phyloP scores from a whole-genome alignment of 1,284 basidiomycete species.

The Phenoliferia sp. region DNA sequence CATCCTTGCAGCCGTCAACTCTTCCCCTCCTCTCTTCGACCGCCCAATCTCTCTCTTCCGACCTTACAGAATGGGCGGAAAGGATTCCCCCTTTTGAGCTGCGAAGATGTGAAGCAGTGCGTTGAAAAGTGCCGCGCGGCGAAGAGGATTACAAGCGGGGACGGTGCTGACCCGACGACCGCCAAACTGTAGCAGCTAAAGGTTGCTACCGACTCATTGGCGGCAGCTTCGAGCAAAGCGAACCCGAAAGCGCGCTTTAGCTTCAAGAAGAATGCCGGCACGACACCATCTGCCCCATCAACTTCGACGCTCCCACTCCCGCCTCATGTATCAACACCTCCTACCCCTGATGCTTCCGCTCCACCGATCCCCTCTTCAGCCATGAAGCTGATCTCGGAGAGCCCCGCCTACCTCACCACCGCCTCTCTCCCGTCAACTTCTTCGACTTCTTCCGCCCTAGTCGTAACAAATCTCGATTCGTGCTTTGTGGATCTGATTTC shows the following conservation, averaged over 20 bases:
- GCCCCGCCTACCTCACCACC: conserved; percentile 1
- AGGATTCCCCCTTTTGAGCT: conserved; percentile 17
- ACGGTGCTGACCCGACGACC: neutral
- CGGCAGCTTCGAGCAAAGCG: neutral
- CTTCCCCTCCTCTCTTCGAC: neutral
- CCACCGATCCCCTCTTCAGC: conserved; percentile 2
- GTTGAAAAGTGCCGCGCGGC: neutral
- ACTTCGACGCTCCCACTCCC: neutral
- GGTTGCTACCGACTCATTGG: neutral
- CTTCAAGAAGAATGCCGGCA: conserved; percentile 8
- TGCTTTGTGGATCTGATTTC: conserved; percentile 17
- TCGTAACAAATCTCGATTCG: conserved; percentile 1
- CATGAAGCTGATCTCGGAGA: neutral
- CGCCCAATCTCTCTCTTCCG: neutral
- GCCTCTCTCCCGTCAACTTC: conserved; percentile 7
- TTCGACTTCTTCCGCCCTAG: neutral
- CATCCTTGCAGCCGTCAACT: neutral
- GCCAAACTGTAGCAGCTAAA: conserved; percentile 12
- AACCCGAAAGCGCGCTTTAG: conserved; percentile 21
- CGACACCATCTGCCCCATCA: neutral
- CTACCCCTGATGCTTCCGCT: neutral
- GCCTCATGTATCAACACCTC: neutral
- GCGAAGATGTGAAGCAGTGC: conserved; percentile 15
- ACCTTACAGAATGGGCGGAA: conserved; percentile 9
- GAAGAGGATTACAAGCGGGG: neutral